Base-by-base conservation (phyloP, 1,284 basidiomycete species). In the Sphagnurus paluster region DNA sequence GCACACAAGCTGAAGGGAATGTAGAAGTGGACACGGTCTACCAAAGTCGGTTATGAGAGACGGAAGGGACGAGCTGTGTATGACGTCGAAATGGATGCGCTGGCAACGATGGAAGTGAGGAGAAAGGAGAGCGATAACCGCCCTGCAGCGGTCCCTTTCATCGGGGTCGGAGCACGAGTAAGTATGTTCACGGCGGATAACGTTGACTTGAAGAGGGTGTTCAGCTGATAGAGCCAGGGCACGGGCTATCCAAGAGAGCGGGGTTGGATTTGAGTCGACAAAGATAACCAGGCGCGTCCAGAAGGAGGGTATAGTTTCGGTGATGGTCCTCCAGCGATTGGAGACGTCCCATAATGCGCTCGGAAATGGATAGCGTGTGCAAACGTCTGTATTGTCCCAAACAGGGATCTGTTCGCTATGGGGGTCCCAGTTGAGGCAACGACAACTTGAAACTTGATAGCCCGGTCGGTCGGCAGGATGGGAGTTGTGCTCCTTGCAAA, bases 281-380 rank as follows among this genome's bases (percentile, higher is more conserved):
- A 37, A 39, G 4, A 21, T 19, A 14, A 44, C 24, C 16, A 44
- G n/a, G n/a, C 43, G 43, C 5, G 43, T 44, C 43, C 43, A 44
- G n/a, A 39, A 44, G 2, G 16, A 16, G 8, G 43, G 43, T 5
- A 39, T 19, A 2, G 20, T 14, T 39, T 38, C 6, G n/a, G n/a
- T n/a, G n/a, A n/a, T n/a, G n/a, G n/a, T n/a, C n/a, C n/a, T n/a
- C n/a, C n/a, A n/a, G n/a, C n/a, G n/a, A n/a, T n/a, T n/a, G n/a
- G n/a, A n/a, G n/a, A n/a, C n/a, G n/a, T n/a, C n/a, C n/a, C n/a
- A n/a, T n/a, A n/a, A n/a, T n/a, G n/a, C n/a, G n/a, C n/a, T n/a
- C n/a, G n/a, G n/a, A n/a, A n/a, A n/a, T n/a, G n/a, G n/a, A n/a
- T n/a, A n/a, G n/a, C n/a, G n/a, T n/a, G n/a, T n/a, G n/a, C n/a